A percentile compares a stretch with the other conserved stretches of the same genome.
Conservation (phyloP, 257 asterid genomes). For the Schizonepeta tenuifolia region DNA sequence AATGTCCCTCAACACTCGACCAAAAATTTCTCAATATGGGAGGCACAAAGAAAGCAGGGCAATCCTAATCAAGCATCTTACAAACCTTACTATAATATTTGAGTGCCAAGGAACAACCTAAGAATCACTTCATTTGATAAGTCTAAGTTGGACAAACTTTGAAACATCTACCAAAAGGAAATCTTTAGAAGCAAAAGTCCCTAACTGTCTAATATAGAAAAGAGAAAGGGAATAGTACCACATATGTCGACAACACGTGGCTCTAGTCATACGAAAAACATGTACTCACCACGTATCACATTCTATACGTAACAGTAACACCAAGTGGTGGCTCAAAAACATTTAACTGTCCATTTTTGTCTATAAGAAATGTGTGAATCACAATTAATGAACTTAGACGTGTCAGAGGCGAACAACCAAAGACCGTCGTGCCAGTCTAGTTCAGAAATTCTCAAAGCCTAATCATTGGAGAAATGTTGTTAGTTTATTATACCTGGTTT, state of each 20-base stretch:
- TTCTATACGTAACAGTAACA: not conserved
- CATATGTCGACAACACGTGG: not conserved
- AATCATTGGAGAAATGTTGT: not conserved
- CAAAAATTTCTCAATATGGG: not conserved
- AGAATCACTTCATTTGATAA: conserved; percentile 1
- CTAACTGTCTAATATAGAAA: conserved; percentile 4
- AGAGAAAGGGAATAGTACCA: not conserved
- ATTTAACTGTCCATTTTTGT: not conserved
- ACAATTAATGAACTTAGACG: conserved; percentile 11
- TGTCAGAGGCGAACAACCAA: not conserved
- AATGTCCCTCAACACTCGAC: not conserved
- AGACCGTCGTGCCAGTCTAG: not conserved
- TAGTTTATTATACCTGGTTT: not conserved
- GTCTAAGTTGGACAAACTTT: conserved; percentile 1
- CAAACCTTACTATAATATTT: conserved; percentile 7
- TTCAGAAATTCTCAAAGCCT: conserved; percentile 9
- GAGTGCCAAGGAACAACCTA: not conserved
- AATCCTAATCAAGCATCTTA: not conserved
- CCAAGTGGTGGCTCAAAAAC: not conserved
- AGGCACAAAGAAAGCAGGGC: not conserved
- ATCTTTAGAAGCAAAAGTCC: not conserved
- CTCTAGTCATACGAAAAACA: not conserved
- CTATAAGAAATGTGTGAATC: conserved; percentile 8
- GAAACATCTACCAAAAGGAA: not conserved
- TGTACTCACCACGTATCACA: conserved; percentile 1